These are phyloP conservation scores for Fusarium agapanthi DNA, from an alignment of 2,329 filamentous ascomycete genomes.

Conservation along the genomic window DNA sequence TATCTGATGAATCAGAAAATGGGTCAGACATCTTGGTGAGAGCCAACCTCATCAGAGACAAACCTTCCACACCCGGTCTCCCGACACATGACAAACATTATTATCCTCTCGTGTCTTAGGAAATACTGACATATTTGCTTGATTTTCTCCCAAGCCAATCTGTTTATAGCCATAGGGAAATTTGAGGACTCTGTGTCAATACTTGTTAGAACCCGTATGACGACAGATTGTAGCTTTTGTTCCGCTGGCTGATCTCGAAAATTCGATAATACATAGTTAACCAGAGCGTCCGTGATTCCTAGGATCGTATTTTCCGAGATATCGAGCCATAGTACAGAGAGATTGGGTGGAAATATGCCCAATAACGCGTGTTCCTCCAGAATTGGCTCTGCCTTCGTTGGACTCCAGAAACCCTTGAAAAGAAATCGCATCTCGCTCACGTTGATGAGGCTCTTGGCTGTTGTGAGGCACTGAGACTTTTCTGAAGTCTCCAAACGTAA, in stretches of 20 bases:
- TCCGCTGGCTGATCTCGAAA: background rate
- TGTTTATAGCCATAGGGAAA: background rate
- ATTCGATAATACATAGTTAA: background rate
- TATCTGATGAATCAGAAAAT: background rate
- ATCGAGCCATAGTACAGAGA: background rate
- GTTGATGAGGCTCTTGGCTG: background rate
- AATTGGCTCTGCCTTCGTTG: background rate
- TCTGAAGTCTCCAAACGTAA: background rate
- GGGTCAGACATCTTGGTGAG: background rate
- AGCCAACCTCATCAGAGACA: background rate
- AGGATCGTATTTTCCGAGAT: background rate
- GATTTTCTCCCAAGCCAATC: background rate
- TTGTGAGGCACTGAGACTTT: background rate
- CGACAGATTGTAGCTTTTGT: background rate
- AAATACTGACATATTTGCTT: background rate
- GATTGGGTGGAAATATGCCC: background rate
- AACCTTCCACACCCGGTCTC: background rate
- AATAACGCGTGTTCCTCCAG: background rate
- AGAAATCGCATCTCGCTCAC: background rate
- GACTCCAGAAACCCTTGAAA: background rate
- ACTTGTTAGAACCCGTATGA: background rate
- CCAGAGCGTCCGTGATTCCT: background rate
- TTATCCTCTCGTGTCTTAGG: background rate
- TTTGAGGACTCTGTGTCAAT: background rate
- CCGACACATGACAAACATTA: background rate